These are phyloP conservation scores for Adansonia rubrostipa DNA, from an alignment of 441 rosid genomes.

Conservation along the genomic window DNA sequence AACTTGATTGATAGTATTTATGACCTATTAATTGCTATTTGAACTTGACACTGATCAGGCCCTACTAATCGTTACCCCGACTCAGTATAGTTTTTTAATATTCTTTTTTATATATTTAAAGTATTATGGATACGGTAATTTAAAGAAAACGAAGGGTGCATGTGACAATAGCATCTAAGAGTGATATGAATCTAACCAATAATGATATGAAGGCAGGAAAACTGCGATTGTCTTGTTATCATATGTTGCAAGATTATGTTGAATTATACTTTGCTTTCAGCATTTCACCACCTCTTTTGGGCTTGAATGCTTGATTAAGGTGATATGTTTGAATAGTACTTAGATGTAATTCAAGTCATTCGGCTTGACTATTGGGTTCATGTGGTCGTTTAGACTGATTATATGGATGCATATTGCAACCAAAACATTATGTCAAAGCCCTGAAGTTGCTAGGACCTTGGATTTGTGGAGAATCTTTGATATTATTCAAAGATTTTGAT, in stretches of 20 bases:
- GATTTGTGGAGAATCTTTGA: too few species aligned
- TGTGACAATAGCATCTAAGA: too few species aligned
- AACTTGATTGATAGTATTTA: background rate
- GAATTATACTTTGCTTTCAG: background rate
- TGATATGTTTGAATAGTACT: background rate
- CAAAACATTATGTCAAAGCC: background rate
- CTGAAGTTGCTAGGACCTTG: background rate
- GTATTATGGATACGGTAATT: too few species aligned
- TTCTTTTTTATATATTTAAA: background rate
- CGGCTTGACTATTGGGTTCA: background rate
- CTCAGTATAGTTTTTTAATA: too few species aligned
- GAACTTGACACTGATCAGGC: slow-evolving; percentile 18
- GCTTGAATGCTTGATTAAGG: background rate
- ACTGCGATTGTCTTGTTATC: background rate
- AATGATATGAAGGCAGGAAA: background rate
- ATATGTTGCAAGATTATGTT: background rate
- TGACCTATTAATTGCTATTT: background rate
- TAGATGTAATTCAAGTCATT: background rate
- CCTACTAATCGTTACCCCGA: too few species aligned
- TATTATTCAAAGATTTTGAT: background rate
- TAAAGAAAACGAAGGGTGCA: too few species aligned
- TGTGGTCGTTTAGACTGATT: background rate
- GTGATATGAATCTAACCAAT: too few species aligned
- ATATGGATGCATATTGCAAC: background rate
- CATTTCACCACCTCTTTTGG: background rate